Percentiles rank a stretch among this genome's conserved stretches.
Evolutionary conservation across 2,329 filamentous ascomycete genomes (phyloP).

Genomic region (Botrytis hyacinthi): DNA sequence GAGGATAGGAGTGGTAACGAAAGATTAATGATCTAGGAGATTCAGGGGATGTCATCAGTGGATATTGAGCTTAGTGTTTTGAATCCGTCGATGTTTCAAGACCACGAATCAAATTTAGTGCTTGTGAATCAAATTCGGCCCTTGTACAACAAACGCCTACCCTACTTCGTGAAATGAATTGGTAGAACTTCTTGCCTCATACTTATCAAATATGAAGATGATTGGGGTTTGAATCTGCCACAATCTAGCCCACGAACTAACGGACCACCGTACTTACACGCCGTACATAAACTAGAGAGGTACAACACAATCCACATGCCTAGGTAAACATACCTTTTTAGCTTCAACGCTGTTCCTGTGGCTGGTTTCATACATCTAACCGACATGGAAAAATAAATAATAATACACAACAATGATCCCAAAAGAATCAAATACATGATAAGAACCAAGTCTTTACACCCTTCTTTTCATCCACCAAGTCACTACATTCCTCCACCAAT

Average conservation of each 20-base stretch:
- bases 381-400: background rate
- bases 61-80: background rate
- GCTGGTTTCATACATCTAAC: too few relatives aligned
- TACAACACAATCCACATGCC: background rate
- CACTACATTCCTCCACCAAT: too few relatives aligned
- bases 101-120: background rate
- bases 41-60: background rate
- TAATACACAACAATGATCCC: too few relatives aligned
- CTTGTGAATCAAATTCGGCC: background rate
- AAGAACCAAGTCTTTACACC: background rate
- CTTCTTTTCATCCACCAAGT: too few relatives aligned
- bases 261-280: too few relatives aligned
- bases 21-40: background rate
- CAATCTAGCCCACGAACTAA: too few relatives aligned
- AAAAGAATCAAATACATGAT: too few relatives aligned
- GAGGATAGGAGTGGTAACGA: background rate
- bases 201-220: background rate
- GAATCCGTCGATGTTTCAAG: background rate
- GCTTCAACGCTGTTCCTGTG: too few relatives aligned
- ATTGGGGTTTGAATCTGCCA: background rate
- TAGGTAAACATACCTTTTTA: background rate
- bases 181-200: fast-evolving
- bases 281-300: background rate
- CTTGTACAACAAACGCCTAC: background rate
- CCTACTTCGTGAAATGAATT: background rate